Base-by-base conservation (phyloP, 768 basidiomycete species). In the Rickenella mellea region DNA sequence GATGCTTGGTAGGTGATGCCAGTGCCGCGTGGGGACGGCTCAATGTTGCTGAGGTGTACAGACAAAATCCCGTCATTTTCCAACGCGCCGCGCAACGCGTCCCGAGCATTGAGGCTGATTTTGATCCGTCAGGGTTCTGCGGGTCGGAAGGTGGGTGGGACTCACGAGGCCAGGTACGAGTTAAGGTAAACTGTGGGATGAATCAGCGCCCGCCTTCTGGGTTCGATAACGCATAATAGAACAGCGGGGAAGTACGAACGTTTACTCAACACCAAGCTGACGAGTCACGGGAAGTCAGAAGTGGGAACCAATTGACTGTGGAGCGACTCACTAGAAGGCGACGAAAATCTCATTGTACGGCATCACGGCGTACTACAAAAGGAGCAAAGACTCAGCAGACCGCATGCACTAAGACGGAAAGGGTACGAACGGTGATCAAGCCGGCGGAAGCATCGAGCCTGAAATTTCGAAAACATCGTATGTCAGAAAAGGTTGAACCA, bases 301-400 rank as follows among this genome's bases (percentile, higher is more conserved):
- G 5, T 21, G 6, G 15, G 39, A 26, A 27, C 42, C 27, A 48
- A 43, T 27, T 14, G 20, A 26, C 29, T 11, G 31, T 17, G 31
- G 14, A 17, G 17, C 33, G 15, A 1, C 11, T 17, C 25, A 29
- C 10, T 7, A 27, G 27, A 28, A 21, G 6, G 19, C 7, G 11
- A 76, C 51, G 59, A 73, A 76, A 42, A 78, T 61, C 51, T 73
- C 70, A 44, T 74, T 78, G 27, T 62, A 43, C 0, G 74, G 76
- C 76, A 78, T 77, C 2, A 63, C 57, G 24, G 62, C 57, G 46
- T 71, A 76, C 47, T 64, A 42, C 1, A 22, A 27, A 21, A 17
- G 11, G 10, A 35, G 44, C 24, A 28, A 32, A 45, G 15, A 7
- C 36, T 3, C 15, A 29, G 7, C 25, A 47, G 19, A 48, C 9